phyloP scores from a whole-genome alignment of 1,139 yeast species.

The Schizosaccharomyces versatilis region DNA sequence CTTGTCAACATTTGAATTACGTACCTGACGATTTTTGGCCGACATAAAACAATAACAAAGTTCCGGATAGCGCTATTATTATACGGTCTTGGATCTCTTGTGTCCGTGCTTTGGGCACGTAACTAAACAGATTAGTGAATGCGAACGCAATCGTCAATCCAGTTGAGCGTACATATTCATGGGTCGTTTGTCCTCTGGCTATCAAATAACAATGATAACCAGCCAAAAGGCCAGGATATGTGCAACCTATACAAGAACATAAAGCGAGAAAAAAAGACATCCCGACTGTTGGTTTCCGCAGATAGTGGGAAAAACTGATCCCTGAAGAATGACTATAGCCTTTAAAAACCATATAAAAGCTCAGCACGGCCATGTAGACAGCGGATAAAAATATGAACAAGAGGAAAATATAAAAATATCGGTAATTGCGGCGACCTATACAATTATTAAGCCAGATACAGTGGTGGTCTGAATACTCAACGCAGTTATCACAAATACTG shows the following conservation, averaged over 20 bases:
- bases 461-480: constrained; percentile 40
- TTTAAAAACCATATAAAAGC: neutral
- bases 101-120: constrained; percentile 1
- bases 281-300: constrained; percentile 16
- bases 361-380: constrained; percentile 23
- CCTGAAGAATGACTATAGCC: constrained; percentile 15
- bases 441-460: constrained; percentile 58
- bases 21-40: constrained; percentile 1
- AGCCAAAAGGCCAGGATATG: constrained; percentile 34
- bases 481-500: constrained; percentile 37
- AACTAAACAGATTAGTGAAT: neutral
- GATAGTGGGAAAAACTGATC: constrained; percentile 9
- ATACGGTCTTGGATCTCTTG: constrained; percentile 1
- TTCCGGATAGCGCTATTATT: neutral
- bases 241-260: constrained; percentile 23
- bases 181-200: constrained; percentile 36
- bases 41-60: constrained; percentile 3
- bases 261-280: constrained; percentile 27
- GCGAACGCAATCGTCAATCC: neutral
- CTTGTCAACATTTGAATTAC: too few relatives aligned
- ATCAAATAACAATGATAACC: constrained; percentile 32
- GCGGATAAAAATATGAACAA: constrained; percentile 21
- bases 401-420: constrained; percentile 26
- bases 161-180: constrained; percentile 6
- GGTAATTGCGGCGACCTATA: constrained; percentile 44